These are phyloP conservation scores for Carallia pectinifolia DNA, from an alignment of 345 rosid species.

Conservation along the genomic window DNA sequence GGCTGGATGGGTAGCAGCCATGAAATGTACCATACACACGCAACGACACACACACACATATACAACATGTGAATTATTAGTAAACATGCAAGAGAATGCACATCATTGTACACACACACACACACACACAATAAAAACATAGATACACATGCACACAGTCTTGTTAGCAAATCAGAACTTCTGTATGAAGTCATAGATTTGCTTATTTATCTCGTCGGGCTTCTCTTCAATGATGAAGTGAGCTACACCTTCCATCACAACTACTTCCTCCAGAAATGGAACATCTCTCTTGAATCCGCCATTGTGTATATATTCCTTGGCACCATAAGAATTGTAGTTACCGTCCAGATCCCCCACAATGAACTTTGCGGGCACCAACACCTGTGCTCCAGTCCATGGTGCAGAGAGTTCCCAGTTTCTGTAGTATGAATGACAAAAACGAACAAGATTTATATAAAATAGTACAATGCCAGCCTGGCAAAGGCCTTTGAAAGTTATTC, in stretches of 20 bases:
- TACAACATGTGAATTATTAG: background rate
- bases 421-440: background rate
- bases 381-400: conserved; percentile 25
- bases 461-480: no score
- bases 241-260: conserved; percentile 39
- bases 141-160: no score
- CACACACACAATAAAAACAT: no score
- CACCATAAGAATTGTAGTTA: conserved; percentile 15
- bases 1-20: no score
- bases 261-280: conserved; percentile 27
- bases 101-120: background rate
- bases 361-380: conserved; percentile 19
- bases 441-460: no score
- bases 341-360: conserved; percentile 34
- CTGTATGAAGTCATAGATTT: conserved; percentile 28
- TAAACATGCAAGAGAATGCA: background rate
- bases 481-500: no score
- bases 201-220: conserved; percentile 28
- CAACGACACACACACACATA: no score
- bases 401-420: conserved; percentile 33
- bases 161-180: conserved; percentile 23
- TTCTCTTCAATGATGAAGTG: conserved; percentile 38
- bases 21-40: no score
- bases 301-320: conserved; percentile 28
- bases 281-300: conserved; percentile 30